These are phyloP conservation scores for Trichosanthes truncata DNA, from an alignment of 306 rosid genomes.

Conservation along the genomic window DNA sequence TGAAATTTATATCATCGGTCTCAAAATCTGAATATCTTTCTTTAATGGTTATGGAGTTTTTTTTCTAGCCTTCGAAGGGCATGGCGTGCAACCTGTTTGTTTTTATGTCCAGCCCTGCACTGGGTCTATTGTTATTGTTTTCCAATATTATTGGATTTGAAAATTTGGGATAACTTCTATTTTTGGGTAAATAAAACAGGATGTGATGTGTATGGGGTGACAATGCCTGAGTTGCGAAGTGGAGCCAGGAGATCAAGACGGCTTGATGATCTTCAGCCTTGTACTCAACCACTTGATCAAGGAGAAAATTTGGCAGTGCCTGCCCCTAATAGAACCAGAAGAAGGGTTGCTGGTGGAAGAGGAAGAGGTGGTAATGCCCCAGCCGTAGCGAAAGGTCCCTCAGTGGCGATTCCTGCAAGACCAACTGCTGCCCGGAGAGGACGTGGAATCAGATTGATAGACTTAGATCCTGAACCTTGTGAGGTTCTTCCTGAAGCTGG, in stretches of 20 bases:
- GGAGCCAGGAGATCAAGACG: conserved; percentile 95
- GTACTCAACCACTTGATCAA: conserved; percentile 57
- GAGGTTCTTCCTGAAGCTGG: conserved; percentile 53
- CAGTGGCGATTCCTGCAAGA: conserved; percentile 70
- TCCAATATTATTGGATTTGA: background rate
- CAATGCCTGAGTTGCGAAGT: conserved; percentile 98
- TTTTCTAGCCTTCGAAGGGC: background rate
- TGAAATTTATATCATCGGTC: background rate
- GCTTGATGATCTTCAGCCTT: conserved; percentile 87
- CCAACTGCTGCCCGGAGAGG: conserved; percentile 88
- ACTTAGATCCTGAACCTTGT: conserved; percentile 74
- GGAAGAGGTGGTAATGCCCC: conserved; percentile 81
- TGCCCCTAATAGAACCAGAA: conserved; percentile 54
- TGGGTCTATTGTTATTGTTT: background rate
- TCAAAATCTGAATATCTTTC: background rate
- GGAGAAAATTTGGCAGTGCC: conserved; percentile 58
- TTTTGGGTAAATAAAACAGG: conserved; percentile 31
- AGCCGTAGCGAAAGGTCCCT: conserved; percentile 65
- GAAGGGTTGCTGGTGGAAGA: conserved; percentile 80
- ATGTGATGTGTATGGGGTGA: conserved; percentile 97
- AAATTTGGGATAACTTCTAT: background rate
- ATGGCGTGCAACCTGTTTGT: background rate
- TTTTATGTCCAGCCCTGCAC: background rate
- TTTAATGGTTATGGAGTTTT: background rate
- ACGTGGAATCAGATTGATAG: conserved; percentile 74